Base-by-base conservation (phyloP, 2,329 filamentous ascomycete genomes). In the Ophioceras dolichostomum region DNA sequence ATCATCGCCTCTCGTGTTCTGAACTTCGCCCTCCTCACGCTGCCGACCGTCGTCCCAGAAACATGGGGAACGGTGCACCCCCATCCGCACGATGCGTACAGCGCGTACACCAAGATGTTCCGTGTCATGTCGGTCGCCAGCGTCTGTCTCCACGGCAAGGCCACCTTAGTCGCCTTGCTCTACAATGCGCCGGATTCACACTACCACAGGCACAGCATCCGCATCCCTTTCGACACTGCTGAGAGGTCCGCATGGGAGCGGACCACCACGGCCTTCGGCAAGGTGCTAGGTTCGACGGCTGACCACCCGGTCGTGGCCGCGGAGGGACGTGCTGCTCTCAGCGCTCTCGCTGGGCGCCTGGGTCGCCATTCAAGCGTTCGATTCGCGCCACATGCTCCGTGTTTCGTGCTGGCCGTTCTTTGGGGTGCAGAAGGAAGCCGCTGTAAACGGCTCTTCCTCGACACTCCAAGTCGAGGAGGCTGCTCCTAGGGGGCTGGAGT, bases 281-380 rank as follows among this genome's bases (percentile, higher is more conserved):
- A 59, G 48, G 53, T 71, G 10, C 58, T 69, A 19, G 65, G 61
- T 29, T 65, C 68, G 2, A 60, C 72, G 36, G 61, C 60, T 41
- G 69, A 70, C 37, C 72, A 80, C 48, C 74, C 75, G 1, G 68
- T 66, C 17, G 66, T 79, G 21, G 66, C 67, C 16, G 67, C 64
- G 14, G 68, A 68, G 67, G 53, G 76, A 81, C 51, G 73, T 75
- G 2, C 49, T 80, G 12, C 57, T 77, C 26, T 72, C 67, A 17
- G 59, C 61, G 2, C 41, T 72, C 12, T 69, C 65, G 39, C 51
- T 77, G n/a, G 64, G 71, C 1, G 39, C 68, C 2, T 79, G 74
- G 73, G 65, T 68, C n/a, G 70, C 70, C 29, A 60, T 68, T 2
- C 60, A 71, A 22, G 62, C 65, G 17, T 56, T 70, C 3, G 64